Conservation (phyloP, 768 basidiomycete species). For the Boletus barrowsii region DNA sequence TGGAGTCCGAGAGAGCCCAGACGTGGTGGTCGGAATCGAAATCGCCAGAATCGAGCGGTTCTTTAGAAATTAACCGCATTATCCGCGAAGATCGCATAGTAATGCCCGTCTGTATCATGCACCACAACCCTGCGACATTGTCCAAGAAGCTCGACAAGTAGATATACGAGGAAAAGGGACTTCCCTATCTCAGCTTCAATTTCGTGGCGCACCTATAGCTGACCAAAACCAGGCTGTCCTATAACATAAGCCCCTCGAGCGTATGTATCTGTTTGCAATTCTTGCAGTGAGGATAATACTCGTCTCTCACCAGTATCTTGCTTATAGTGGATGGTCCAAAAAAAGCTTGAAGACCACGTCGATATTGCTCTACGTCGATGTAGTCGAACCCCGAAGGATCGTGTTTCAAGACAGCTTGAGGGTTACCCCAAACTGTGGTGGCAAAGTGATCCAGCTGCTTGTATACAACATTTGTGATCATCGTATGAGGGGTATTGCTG, state of each 20-base stretch:
- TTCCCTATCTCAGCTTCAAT: background rate
- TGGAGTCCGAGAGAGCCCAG: conserved; percentile 4
- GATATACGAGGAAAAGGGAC: background rate
- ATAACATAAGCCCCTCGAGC: background rate
- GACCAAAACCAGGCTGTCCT: background rate
- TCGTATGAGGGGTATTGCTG: too few species aligned
- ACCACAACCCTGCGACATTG: background rate
- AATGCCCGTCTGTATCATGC: too few species aligned
- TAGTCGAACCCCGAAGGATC: background rate
- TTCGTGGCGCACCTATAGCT: background rate
- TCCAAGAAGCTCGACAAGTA: background rate
- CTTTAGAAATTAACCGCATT: background rate
- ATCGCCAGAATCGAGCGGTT: background rate
- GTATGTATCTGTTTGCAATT: background rate
- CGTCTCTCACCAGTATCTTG: conserved; percentile 3
- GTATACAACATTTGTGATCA: too few species aligned
- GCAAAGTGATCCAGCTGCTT: too few species aligned
- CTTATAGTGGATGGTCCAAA: too few species aligned
- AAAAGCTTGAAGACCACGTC: background rate
- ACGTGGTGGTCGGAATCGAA: background rate
- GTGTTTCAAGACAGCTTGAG: background rate
- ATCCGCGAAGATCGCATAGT: too few species aligned
- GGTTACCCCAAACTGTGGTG: background rate
- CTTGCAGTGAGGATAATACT: background rate
- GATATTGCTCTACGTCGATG: background rate